Evolutionary conservation across 2,329 filamentous ascomycete genomes (phyloP).

Genomic region (Epichloe scottii): DNA sequence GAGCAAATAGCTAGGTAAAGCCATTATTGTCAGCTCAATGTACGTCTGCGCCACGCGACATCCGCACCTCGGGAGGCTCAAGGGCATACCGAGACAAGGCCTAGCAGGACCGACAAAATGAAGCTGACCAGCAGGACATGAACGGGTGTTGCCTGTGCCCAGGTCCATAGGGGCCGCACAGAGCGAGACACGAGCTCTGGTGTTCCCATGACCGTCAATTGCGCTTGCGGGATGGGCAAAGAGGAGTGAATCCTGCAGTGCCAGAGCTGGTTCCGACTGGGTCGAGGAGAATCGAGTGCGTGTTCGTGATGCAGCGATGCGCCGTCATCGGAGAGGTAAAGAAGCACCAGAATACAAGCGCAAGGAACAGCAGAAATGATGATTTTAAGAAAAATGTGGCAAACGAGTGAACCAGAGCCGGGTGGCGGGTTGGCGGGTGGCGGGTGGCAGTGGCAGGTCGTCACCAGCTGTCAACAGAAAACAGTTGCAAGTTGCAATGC

Average conservation of each 20-base stretch:
- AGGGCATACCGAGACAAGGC: constrained; percentile 25
- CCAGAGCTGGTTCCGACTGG: not conserved
- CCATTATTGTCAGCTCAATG: constrained; percentile 6
- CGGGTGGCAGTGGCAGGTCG: not conserved
- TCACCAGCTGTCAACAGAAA: not conserved
- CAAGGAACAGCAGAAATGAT: not conserved
- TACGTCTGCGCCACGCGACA: too few relatives aligned
- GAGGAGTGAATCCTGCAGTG: not conserved
- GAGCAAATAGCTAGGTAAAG: constrained; percentile 38
- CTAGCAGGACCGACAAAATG: constrained; percentile 19
- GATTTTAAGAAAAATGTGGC: not conserved
- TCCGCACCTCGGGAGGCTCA: too few relatives aligned
- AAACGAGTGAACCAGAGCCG: not conserved
- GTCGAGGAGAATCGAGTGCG: not conserved
- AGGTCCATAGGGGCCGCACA: constrained; percentile 22
- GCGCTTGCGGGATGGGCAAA: not conserved
- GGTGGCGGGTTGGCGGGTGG: not conserved
- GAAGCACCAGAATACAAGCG: not conserved
- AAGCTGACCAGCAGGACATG: constrained; percentile 25
- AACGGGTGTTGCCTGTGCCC: constrained; percentile 25
- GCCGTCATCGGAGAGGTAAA: not conserved
- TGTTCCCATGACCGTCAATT: constrained; percentile 9
- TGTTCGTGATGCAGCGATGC: not conserved
- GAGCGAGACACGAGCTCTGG: constrained; percentile 21
- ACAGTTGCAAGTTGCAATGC: too few relatives aligned